These are phyloP conservation scores for Puccinia horiana DNA, from an alignment of 1,284 basidiomycete genomes.

Conservation along the genomic window DNA sequence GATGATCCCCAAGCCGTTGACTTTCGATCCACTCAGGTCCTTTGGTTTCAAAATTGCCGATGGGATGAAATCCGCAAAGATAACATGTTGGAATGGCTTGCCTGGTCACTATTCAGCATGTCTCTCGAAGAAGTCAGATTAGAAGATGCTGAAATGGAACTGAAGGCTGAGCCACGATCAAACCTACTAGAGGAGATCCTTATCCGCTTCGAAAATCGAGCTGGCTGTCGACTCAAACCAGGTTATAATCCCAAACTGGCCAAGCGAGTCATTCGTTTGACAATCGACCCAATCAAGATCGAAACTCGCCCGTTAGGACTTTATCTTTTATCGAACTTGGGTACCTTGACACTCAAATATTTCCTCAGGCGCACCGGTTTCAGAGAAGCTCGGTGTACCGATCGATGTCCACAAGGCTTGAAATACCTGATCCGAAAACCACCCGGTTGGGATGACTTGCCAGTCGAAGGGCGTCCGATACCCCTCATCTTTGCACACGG, in stretches of 20 bases:
- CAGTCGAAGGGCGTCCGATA: constrained; percentile 49
- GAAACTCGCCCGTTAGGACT: constrained; percentile 51
- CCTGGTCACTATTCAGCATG: constrained; percentile 55
- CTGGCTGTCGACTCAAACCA: constrained; percentile 54
- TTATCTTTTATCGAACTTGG: constrained; percentile 30
- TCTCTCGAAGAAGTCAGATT: constrained; percentile 53
- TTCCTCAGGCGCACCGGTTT: constrained; percentile 26
- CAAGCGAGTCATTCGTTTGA: constrained; percentile 55
- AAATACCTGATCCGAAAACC: constrained; percentile 55
- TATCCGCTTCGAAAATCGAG: constrained; percentile 55
- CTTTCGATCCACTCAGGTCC: constrained; percentile 23
- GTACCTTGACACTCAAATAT: constrained; percentile 19
- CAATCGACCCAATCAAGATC: constrained; percentile 56
- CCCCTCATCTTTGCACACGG: constrained; percentile 49
- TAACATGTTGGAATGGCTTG: constrained; percentile 56
- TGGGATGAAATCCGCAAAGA: constrained; percentile 49
- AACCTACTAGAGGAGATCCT: constrained; percentile 55
- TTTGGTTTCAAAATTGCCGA: constrained; percentile 44
- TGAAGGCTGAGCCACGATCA: constrained; percentile 41
- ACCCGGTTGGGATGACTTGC: constrained; percentile 31
- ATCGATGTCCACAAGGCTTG: constrained; percentile 47
- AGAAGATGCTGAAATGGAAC: constrained; percentile 50
- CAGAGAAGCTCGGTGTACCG: constrained; percentile 12
- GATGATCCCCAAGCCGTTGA: constrained; percentile 32
- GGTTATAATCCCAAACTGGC: constrained; percentile 38